These are phyloP conservation scores for Triticum turgidum DNA, from an alignment of 176 grass and related monocot genomes.

Conservation along the genomic window DNA sequence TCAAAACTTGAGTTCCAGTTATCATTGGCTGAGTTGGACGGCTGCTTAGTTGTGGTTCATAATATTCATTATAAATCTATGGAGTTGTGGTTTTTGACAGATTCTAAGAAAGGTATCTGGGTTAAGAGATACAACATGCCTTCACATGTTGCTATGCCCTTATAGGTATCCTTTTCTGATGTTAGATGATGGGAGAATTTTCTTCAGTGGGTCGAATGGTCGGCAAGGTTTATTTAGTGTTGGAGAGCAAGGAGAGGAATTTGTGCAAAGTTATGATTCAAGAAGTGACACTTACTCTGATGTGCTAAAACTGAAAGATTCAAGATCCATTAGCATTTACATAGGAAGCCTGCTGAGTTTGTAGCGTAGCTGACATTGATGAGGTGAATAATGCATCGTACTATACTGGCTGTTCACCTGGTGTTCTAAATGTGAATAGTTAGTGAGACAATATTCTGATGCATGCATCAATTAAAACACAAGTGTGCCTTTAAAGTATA, in stretches of 20 bases:
- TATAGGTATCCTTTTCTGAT: not conserved
- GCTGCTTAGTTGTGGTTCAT: not conserved
- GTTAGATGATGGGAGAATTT: not conserved
- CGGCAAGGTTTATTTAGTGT: no score
- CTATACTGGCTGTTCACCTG: no score
- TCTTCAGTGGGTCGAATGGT: not conserved
- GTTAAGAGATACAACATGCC: not conserved
- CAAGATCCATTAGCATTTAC: not conserved
- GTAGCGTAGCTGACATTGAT: not conserved
- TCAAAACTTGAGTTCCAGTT: not conserved
- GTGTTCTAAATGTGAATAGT: no score
- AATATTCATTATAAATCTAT: not conserved
- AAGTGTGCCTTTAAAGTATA: no score
- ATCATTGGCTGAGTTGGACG: not conserved
- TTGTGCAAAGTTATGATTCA: not conserved
- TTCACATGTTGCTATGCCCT: not conserved
- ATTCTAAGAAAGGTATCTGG: not conserved
- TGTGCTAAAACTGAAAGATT: not conserved
- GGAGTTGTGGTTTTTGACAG: conserved; percentile 2
- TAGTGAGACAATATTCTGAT: no score
- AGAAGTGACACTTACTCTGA: not conserved
- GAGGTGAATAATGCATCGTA: no score
- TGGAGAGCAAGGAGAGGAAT: no score
- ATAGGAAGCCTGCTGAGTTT: not conserved
- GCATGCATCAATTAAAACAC: no score